phyloP scores from a whole-genome alignment of 805 yeast species.

The Candida berthetii region DNA sequence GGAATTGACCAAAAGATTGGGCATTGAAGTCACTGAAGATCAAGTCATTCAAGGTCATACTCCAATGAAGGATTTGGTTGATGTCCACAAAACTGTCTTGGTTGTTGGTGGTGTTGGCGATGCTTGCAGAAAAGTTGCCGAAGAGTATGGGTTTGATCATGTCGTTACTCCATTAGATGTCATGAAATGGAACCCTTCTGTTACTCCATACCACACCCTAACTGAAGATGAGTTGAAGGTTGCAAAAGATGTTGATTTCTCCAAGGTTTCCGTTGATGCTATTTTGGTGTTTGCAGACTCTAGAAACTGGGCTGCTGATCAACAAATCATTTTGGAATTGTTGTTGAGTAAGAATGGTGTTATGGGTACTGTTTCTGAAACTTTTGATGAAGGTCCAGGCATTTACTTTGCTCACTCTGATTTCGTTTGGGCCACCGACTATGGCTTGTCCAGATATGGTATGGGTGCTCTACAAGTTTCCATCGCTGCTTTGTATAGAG shows the following conservation, averaged over 20 bases:
- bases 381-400: conserved; percentile 72
- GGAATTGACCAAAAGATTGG: conserved; percentile 60
- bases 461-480: conserved; percentile 94
- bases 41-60: conserved; percentile 93
- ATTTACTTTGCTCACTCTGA: conserved; percentile 89
- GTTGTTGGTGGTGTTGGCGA: conserved; percentile 91
- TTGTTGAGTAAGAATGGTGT: conserved; percentile 70
- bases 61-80: conserved; percentile 81
- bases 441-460: conserved; percentile 76
- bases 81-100: conserved; percentile 61
- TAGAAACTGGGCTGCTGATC: conserved; percentile 90
- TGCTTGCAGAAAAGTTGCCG: conserved; percentile 77
- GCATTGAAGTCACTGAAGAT: conserved; percentile 55
- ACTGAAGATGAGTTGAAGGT: conserved; percentile 63
- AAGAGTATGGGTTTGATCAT: conserved; percentile 75
- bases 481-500: conserved; percentile 77
- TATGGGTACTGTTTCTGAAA: conserved; percentile 75
- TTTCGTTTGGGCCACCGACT: conserved; percentile 90
- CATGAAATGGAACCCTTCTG: conserved; percentile 82
- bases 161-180: conserved; percentile 80
- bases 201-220: conserved; percentile 74
- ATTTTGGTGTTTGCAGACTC: conserved; percentile 88
- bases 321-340: conserved; percentile 81
- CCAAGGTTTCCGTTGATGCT: conserved; percentile 65
- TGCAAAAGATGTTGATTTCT: conserved; percentile 55